Evolutionary conservation across 352 stramenopile species (phyloP), one percentile per base, ranked within the genome.

Genomic region (Plasmopara muralis): DNA sequence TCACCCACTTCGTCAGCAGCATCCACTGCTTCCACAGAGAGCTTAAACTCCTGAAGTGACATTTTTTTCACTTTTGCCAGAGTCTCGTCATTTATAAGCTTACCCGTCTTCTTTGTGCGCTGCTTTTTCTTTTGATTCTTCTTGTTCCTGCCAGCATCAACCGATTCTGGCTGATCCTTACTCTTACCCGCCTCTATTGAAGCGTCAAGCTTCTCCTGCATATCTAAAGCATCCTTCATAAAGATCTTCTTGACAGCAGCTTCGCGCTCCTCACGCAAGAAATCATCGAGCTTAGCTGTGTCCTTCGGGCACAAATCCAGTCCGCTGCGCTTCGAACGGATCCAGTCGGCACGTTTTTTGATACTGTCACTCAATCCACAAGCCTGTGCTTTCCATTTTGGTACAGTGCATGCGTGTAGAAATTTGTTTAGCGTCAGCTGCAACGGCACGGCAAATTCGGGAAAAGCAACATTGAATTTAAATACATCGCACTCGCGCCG

Each of bases 401-500:
- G 66, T 20, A 95, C 66, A 15, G 71, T 62, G 39, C 71, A 95
- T 16, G 77, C 72, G 47, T 86, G 85, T 33, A 88, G 81, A 65
- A 97, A 98, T 41, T 95, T 94, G 54, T 79, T 81, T 54, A 98
- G 75, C 42, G 80, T 73, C 33, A 96, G 76, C 39, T 83, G 60
- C 46, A 98, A 75, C 29, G 87, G 79, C 53, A 97, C 82, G 0
- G 83, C 85, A 51, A 98, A 89, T 68, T 99, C 96, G 0, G 95
- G 96, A 71, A 98, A 98, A 15, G 85, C 93, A 40, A 97, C 89
- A 53, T 95, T 95, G 67, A 96, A 98, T 64, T 93, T 88, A 73
- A 98, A 97, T 43, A 98, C 73, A 59, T 98, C 89, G 35, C 96
- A 85, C 67, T 98, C 94, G 50, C 87, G 80, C 66, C 98, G 89